A percentile compares a stretch with the other conserved stretches of the same genome.
These are phyloP conservation scores for Diaporthe sp. DNA, from an alignment of 2,329 filamentous ascomycete species.

Conservation along the genomic window DNA sequence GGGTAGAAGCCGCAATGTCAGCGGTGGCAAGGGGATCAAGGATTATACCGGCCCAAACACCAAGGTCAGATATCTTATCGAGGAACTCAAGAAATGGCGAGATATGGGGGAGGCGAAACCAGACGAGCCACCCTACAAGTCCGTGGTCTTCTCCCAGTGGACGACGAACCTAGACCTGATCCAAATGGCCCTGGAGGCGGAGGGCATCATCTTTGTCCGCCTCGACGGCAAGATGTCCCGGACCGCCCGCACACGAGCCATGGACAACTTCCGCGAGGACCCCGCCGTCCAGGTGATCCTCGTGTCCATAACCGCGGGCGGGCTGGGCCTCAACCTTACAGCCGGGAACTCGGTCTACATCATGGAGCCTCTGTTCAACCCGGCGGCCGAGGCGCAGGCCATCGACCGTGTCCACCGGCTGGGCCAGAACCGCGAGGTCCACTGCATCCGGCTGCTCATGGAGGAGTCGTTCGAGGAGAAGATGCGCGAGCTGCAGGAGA, in stretches of 20 bases:
- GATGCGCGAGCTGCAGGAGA: conserved; percentile 89
- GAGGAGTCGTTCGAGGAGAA: conserved; percentile 91
- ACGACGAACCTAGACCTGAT: conserved; percentile 95
- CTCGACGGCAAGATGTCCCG: conserved; percentile 93
- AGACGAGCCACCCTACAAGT: conserved; percentile 84
- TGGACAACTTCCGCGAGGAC: conserved; percentile 84
- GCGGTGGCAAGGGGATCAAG: conserved; percentile 64
- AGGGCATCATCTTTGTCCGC: conserved; percentile 79
- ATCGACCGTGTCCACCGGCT: conserved; percentile 93
- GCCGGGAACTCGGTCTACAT: conserved; percentile 90
- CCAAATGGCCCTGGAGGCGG: conserved; percentile 80
- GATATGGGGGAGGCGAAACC: conserved; percentile 72
- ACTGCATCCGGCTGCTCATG: conserved; percentile 93
- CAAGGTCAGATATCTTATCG: conserved; percentile 86
- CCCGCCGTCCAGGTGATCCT: conserved; percentile 82
- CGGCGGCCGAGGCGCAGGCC: conserved; percentile 93
- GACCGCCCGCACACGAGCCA: conserved; percentile 78
- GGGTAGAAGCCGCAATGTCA: conserved; percentile 73
- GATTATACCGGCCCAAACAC: conserved; percentile 90
- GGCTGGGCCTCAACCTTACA: conserved; percentile 91
- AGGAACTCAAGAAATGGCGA: conserved; percentile 78
- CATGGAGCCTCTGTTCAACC: conserved; percentile 99
- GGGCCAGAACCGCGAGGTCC: conserved; percentile 89
- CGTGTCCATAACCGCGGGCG: conserved; percentile 92
- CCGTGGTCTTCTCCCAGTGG: conserved; percentile 97